Percentiles rank a stretch among this genome's conserved stretches.
These are phyloP conservation scores for Physcomitrium patens DNA, from an alignment of 225 moss, liverwort and hornwort species.

Conservation along the genomic window DNA sequence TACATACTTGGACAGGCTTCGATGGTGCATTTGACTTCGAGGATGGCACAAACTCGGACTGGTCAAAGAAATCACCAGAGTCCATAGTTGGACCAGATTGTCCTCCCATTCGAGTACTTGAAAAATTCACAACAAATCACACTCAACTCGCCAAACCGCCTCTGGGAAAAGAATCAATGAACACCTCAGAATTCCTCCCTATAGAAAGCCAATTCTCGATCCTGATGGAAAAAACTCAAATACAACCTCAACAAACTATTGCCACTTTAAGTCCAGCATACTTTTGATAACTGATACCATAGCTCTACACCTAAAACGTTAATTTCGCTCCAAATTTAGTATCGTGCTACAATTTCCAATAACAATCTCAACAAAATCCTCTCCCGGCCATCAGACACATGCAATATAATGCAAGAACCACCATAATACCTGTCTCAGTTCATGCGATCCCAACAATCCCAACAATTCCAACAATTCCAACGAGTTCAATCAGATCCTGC, in stretches of 20 bases:
- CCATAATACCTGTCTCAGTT: too few relatives aligned
- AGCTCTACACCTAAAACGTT: constrained; percentile 24
- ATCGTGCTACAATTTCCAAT: constrained; percentile 1
- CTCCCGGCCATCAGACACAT: too few relatives aligned
- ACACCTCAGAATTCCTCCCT: constrained; percentile 15
- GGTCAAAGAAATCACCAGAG: constrained; percentile 50
- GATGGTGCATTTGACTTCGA: constrained; percentile 33
- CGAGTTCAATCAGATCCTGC: too few relatives aligned
- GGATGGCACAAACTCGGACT: constrained; percentile 45
- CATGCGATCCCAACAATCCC: too few relatives aligned
- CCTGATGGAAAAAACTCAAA: constrained; percentile 21
- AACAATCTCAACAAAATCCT: neutral
- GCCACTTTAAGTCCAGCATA: neutral
- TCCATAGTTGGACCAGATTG: constrained; percentile 64
- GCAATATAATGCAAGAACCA: too few relatives aligned
- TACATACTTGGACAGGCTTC: constrained; percentile 36
- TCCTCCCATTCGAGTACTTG: constrained; percentile 53
- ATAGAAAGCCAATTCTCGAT: constrained; percentile 16
- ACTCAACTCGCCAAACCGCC: constrained; percentile 16
- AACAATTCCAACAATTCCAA: too few relatives aligned
- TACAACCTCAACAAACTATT: neutral
- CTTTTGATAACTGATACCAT: constrained; percentile 1
- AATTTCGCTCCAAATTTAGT: neutral
- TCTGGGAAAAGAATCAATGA: constrained; percentile 6
- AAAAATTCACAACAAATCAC: constrained; percentile 9